A percentile compares a stretch with the other conserved stretches of the same genome.
Conservation (phyloP, 768 basidiomycete species). For the Rhizopogon vinicolor region DNA sequence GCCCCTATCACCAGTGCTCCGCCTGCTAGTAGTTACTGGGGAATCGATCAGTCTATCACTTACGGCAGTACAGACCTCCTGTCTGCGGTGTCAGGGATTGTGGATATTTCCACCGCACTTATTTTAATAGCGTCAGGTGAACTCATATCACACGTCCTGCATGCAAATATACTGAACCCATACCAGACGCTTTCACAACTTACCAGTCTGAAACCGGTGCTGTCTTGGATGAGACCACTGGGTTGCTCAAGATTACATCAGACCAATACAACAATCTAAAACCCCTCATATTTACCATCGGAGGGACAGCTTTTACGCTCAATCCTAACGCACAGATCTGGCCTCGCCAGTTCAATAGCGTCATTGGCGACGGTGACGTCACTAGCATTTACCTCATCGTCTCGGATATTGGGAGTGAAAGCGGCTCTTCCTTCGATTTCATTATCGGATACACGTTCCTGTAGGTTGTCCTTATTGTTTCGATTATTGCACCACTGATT, state of each 20-base stretch:
- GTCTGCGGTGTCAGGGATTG: slow-evolving; percentile 23
- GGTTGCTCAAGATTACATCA: slow-evolving; percentile 10
- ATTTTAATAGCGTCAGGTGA: slow-evolving; percentile 12
- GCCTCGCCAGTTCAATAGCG: slow-evolving; percentile 29
- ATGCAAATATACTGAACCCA: slow-evolving; percentile 8
- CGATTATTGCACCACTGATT: background rate
- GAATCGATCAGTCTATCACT: slow-evolving; percentile 27
- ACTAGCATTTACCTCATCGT: slow-evolving; percentile 3
- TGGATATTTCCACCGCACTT: slow-evolving; percentile 34
- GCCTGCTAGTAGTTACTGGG: slow-evolving; percentile 31
- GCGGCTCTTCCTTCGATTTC: slow-evolving; percentile 23
- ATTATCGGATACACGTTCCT: slow-evolving; percentile 7
- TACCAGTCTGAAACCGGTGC: slow-evolving; percentile 11
- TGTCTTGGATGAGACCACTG: slow-evolving; percentile 8
- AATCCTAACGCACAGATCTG: slow-evolving; percentile 28
- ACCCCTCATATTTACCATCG: slow-evolving; percentile 8
- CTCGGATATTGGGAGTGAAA: slow-evolving; percentile 18
- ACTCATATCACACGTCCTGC: too few species aligned
- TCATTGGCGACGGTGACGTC: slow-evolving; percentile 17
- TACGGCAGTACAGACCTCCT: slow-evolving; percentile 23
- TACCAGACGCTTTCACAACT: slow-evolving; percentile 10
- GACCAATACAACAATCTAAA: slow-evolving; percentile 5
- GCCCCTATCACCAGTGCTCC: slow-evolving; percentile 24
- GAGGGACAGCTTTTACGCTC: slow-evolving; percentile 20
- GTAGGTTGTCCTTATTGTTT: slow-evolving; percentile 4